Base-by-base conservation (phyloP, 352 stramenopile species). In the Pelagophyceae sp. region DNA sequence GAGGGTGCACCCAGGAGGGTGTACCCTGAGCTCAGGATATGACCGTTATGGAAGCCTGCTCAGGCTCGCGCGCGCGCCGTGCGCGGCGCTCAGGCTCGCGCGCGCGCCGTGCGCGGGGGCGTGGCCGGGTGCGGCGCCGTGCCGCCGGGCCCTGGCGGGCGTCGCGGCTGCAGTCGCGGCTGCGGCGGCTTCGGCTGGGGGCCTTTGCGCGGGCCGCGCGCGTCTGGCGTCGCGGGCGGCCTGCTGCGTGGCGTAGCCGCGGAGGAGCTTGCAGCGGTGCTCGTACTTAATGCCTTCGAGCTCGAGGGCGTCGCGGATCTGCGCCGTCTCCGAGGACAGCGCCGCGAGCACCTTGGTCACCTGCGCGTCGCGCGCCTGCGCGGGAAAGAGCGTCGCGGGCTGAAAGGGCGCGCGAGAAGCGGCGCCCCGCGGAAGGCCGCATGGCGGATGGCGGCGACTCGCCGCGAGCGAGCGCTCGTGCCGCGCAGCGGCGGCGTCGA, bases 241-340 rank as follows among this genome's bases (percentile, higher is more conserved):
- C 58, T 33, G 15, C 23, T n/a, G 11, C 11, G 11, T 5, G 58
- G 58, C 29, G 58, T 67, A 31, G 23, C 23, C 27, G 15, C 58
- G 58, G 29, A 67, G 58, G 29, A 67, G 58, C 58, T 67, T 67
- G 58, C 23, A n/a, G 58, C 23, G 58, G 58, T 67, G 58, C 11
- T 67, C 58, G 27, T 33, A 33, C 58, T 33, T 67, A 27, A 67
- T 67, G 11, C 31, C 31, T 6, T 67, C 58, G 58, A 33, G 23
- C 11, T 67, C 58, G 27, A 67, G 11, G 58, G 58, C 29, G 15
- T 67, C 58, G 23, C 23, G 23, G 58, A 67, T 67, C 23, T 67
- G 58, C 15, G 15, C 5, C 23, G 31, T 15, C 29, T 67, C 58
- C 23, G 58, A 11, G 58, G 15, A 11, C 11, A 31, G 27, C 6